Base-by-base conservation (phyloP, 2,329 filamentous ascomycete species). In the Coniella lustricola region DNA sequence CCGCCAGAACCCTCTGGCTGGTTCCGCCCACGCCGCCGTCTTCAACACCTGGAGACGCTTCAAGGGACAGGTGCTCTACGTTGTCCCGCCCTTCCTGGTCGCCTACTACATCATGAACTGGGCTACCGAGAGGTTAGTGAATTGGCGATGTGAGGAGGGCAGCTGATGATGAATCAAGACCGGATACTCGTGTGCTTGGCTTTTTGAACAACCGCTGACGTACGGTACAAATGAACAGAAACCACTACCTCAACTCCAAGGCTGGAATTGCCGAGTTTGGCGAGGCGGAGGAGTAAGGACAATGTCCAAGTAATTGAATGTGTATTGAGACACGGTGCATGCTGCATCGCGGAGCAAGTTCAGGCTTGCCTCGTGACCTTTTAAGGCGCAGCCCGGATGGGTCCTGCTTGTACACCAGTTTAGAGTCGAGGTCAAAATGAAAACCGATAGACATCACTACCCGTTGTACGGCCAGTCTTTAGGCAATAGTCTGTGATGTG, bases 31-130 rank as follows among this genome's bases (percentile, higher is more conserved):
- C 69, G 86, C 84, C 58, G 91, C 90, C 63, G 72, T 97, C 75
- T 97, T 97, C 84, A 98, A 98, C 81, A 84, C 82, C 61, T 94
- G 86, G 79, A 84, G 93, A 69, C 83, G 93, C 63, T 87, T 85
- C 72, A 84, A 82, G 67, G 70, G 77, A 60, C 93, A 97, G 77
- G 82, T 95, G 59, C 82, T 97, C 60, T 98, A 90, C 79, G 83
- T 90, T 70, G 78, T 84, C 21, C 87, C 93, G 52, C 85, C 90
- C 34, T 72, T 95, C 59, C 61, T 93, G 56, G 68, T 76, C 58
- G 90, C 79, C 58, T 98, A 97, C 75, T 81, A 83, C 65, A 65
- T 81, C 57, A 87, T 97, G 84, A 72, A 86, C 66, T 98, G 93
- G 93, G 91, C 93, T 57, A 84, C 81, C 62, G 84, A 95, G 73